These are phyloP conservation scores for Tetrahymena elliotti DNA, from an alignment of 73 alveolate genomes.

Conservation along the genomic window DNA sequence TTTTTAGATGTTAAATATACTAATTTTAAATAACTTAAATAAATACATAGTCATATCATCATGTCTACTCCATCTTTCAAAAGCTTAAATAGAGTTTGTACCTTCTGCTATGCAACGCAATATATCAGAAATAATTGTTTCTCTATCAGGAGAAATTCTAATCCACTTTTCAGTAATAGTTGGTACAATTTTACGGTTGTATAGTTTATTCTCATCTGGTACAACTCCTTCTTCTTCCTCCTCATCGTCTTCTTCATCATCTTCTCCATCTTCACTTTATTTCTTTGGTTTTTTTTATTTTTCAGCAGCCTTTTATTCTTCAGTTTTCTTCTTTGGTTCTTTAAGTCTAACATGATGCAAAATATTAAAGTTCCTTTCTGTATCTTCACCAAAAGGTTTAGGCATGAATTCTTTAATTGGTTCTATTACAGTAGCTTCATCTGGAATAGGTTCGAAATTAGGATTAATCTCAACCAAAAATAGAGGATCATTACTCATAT, in stretches of 20 bases:
- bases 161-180: conserved; percentile 25
- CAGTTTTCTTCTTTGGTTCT: conserved; percentile 31
- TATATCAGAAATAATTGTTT: conserved; percentile 17
- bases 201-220: conserved; percentile 33
- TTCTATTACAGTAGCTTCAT: conserved; percentile 18
- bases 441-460: conserved; percentile 45
- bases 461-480: conserved; percentile 49
- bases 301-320: conserved; percentile 35
- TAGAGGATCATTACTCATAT: conserved; percentile 44
- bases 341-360: conserved; percentile 55
- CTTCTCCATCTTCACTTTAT: conserved; percentile 46
- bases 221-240: conserved; percentile 37
- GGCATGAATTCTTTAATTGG: conserved; percentile 59
- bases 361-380: conserved; percentile 42
- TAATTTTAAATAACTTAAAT: neutral
- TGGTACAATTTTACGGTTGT: conserved; percentile 16
- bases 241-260: conserved; percentile 40
- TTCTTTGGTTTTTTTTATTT: conserved; percentile 29
- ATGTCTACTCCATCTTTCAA: conserved; percentile 78
- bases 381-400: conserved; percentile 62
- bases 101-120: conserved; percentile 55
- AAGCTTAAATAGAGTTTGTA: conserved; percentile 51
- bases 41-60: conserved; percentile 52
- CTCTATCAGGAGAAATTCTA: conserved; percentile 7
- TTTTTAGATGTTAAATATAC: neutral